Evolutionary conservation across 2,329 filamentous ascomycete genomes (phyloP), one percentile per base, ranked within the genome.

Genomic region (Penicillium sp.): DNA sequence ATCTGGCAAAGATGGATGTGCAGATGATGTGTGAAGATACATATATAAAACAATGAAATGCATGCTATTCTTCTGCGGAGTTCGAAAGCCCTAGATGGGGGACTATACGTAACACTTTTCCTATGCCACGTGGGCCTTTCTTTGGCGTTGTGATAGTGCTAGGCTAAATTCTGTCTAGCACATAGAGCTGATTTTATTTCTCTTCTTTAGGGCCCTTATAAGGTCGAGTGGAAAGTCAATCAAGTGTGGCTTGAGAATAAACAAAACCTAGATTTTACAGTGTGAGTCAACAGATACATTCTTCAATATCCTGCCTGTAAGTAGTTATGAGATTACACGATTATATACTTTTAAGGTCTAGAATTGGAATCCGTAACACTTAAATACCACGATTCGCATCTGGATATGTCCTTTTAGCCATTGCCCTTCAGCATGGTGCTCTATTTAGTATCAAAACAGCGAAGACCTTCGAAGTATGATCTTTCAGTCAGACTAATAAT

Each of bases 171-270:
- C 37, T 37, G n/a, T 38, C 25, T 42, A 65, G 59, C 11, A 65
- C 22, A 67, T 65, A 16, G 53, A 58, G 4, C 63, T 67, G 1
- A 49, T 65, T 19, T 48, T 65, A 22, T 65, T 67, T 59, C 61
- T 25, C 57, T 67, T 61, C 25, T 26, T 55, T 37, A 62, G 28
- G 59, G 35, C 7, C 63, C 65, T 38, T 67, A 14, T 63, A 65
- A 54, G 19, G 16, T 67, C 3, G 63, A 65, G 25, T 64, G 53
- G 52, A 67, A 62, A 55, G 49, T 65, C 2, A 62, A 67, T 35
- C 42, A 65, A 64, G 19, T 40, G 1, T 49, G 26, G 46, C 52
- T 65, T 5, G 63, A 67, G 55, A 42, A 37, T n/a, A 67, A 67
- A 55, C 60, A 55, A 59, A 57, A 61, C 57, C 60, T 43, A 58